Conservation (phyloP, 2,329 filamentous ascomycete species). For the Trichoderma lentiforme region DNA sequence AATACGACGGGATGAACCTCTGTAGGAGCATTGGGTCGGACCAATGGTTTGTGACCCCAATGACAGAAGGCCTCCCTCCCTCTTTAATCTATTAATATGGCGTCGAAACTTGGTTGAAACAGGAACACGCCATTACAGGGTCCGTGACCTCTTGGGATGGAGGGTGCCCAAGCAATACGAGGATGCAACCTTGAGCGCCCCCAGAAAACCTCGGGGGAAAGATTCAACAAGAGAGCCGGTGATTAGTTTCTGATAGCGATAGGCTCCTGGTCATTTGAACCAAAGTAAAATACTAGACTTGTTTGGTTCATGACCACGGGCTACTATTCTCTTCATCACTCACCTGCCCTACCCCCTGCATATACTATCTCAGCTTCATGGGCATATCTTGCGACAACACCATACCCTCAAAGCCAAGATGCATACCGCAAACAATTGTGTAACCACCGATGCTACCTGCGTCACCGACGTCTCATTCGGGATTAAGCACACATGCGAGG, state of each 20-base stretch:
- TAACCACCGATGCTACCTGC: background rate
- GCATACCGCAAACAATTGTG: background rate
- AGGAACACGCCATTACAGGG: slow-evolving; percentile 7
- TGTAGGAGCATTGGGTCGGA: background rate
- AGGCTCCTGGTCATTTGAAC: background rate
- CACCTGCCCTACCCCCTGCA: background rate
- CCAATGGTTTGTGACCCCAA: background rate
- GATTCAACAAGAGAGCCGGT: background rate
- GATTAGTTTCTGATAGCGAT: background rate
- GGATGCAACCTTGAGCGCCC: background rate
- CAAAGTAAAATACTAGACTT: background rate
- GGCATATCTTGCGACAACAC: background rate
- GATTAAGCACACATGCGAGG: background rate
- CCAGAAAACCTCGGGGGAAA: background rate
- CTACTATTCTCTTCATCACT: background rate
- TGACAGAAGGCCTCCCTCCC: background rate
- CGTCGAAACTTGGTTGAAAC: slow-evolving; percentile 13
- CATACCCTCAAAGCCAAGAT: background rate
- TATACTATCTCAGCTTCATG: background rate
- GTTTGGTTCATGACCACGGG: background rate
- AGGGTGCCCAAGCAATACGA: slow-evolving; percentile 6
- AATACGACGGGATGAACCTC: background rate
- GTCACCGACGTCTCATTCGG: background rate
- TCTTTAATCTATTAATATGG: background rate
- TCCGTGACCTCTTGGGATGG: background rate